A percentile compares a stretch with the other conserved stretches of the same genome.
These are phyloP conservation scores for Iberis amara DNA, from an alignment of 441 rosid genomes.

Conservation along the genomic window DNA sequence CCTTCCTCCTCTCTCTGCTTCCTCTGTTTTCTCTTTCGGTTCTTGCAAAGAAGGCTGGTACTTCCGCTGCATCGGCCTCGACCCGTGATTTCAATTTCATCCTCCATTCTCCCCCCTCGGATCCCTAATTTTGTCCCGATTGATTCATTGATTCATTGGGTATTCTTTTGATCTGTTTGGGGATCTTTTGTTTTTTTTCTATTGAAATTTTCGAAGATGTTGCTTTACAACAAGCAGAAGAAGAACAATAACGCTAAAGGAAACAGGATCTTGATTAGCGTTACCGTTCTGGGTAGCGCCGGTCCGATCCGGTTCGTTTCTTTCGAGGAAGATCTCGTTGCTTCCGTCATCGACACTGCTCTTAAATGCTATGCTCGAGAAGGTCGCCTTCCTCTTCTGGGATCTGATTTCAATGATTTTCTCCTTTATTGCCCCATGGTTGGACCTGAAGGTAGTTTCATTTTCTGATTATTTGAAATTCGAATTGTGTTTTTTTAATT, in stretches of 20 bases:
- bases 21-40: constrained; percentile 57
- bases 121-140: too few relatives aligned
- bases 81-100: constrained; percentile 39
- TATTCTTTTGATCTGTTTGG: constrained; percentile 11
- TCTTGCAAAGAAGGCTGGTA: constrained; percentile 94
- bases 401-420: constrained; percentile 67
- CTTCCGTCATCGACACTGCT: constrained; percentile 71
- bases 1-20: neutral
- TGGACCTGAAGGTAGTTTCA: constrained; percentile 49
- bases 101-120: neutral
- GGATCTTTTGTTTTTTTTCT: neutral
- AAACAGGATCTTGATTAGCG: constrained; percentile 63
- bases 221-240: constrained; percentile 80
- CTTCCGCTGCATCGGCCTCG: constrained; percentile 82
- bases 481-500: neutral
- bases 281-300: constrained; percentile 84
- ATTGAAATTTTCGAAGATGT: constrained; percentile 33
- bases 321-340: constrained; percentile 60
- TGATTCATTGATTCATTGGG: neutral
- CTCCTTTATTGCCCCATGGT: constrained; percentile 65
- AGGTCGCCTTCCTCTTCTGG: constrained; percentile 83
- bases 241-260: constrained; percentile 62
- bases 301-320: constrained; percentile 95
- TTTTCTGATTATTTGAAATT: neutral
- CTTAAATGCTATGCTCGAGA: constrained; percentile 82